Evolutionary conservation across 768 basidiomycete species (phyloP).

Genomic region (Termitomyces sp.): DNA sequence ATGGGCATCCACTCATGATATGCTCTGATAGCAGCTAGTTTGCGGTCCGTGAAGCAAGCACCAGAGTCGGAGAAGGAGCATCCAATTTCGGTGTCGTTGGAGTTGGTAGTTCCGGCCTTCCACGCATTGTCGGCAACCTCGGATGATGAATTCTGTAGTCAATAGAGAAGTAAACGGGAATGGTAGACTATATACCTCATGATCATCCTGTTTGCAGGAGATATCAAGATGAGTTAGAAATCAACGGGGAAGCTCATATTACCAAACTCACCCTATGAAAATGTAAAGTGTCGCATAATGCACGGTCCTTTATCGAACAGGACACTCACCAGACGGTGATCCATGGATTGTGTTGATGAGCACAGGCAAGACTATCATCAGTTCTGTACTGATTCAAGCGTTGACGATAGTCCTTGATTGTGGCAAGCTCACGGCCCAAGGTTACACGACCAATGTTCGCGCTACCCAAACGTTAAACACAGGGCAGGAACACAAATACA

Average conservation of each 20-base stretch:
- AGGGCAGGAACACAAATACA: background rate
- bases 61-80: constrained; percentile 51
- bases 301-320: no score
- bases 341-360: constrained; percentile 52
- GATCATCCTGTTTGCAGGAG: background rate
- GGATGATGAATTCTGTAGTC: background rate
- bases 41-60: constrained; percentile 43
- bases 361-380: constrained; percentile 42
- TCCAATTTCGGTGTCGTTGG: constrained; percentile 49
- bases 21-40: constrained; percentile 54
- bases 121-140: constrained; percentile 6
- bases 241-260: background rate
- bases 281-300: background rate
- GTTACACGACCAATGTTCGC: constrained; percentile 39
- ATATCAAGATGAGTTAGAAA: background rate
- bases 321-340: constrained; percentile 36
- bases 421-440: constrained; percentile 52
- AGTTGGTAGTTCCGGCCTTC: constrained; percentile 17
- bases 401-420: constrained; percentile 53
- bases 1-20: constrained; percentile 67
- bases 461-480: background rate
- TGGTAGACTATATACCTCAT: background rate
- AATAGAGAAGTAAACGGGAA: background rate
- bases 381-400: constrained; percentile 51
- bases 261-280: background rate